A percentile compares a stretch with the other conserved stretches of the same genome.
Conservation (phyloP, 441 rosid genomes). For the Erodium chrysanthum region DNA sequence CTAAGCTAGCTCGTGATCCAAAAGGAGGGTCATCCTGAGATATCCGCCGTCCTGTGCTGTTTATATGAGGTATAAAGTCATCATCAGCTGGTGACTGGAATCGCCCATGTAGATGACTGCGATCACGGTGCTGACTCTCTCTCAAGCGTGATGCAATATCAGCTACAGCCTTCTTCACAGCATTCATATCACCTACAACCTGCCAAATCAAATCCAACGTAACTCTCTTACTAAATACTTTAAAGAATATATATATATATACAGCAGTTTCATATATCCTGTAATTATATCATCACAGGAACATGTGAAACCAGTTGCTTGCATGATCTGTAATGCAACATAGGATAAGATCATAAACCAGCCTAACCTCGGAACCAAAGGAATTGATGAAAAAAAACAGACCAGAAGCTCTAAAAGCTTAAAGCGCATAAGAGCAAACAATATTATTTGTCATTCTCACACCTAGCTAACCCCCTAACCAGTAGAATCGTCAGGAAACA, state of each 20-base stretch:
- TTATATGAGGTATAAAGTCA: constrained; percentile 53
- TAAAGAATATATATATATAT: no score
- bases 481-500: no score
- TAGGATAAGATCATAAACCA: no score
- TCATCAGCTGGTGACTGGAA: constrained; percentile 60
- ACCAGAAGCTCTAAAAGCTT: background rate
- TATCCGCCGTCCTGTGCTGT: constrained; percentile 40
- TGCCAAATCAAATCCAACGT: constrained; percentile 19
- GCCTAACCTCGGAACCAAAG: background rate
- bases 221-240: no score
- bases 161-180: constrained; percentile 67
- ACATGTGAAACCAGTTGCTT: no score
- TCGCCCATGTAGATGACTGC: constrained; percentile 65
- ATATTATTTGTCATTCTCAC: no score
- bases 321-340: no score
- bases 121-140: constrained; percentile 97
- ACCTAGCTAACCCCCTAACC: no score
- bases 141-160: constrained; percentile 71
- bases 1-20: constrained; percentile 39
- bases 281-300: no score
- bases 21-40: constrained; percentile 39
- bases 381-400: background rate
- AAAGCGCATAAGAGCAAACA: background rate
- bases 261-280: no score
- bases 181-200: constrained; percentile 73